phyloP scores from a whole-genome alignment of 331 rosid species.

The Malus hybrid region DNA sequence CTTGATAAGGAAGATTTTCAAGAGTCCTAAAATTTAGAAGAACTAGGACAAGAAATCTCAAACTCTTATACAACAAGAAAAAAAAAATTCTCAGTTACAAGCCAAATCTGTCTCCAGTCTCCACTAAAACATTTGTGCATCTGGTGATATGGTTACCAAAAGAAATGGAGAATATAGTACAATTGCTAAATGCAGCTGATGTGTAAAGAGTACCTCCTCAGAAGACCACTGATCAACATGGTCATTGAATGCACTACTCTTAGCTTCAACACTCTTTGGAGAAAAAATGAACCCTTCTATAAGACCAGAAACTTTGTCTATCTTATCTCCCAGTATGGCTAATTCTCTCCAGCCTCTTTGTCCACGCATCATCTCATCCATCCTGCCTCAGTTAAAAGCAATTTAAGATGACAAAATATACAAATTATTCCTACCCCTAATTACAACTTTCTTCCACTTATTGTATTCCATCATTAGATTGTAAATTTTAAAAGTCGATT shows the following conservation, averaged over 20 bases:
- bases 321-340: constrained; percentile 79
- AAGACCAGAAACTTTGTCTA: constrained; percentile 72
- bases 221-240: constrained; percentile 58
- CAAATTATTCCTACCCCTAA: not conserved
- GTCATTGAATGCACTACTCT: constrained; percentile 42
- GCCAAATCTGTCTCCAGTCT: not conserved
- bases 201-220: constrained; percentile 73
- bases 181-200: not conserved
- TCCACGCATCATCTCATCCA: constrained; percentile 98
- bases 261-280: constrained; percentile 50
- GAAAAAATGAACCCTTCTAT: constrained; percentile 81
- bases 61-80: not conserved
- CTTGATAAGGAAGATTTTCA: not conserved
- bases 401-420: constrained; percentile 5
- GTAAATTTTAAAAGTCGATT: not conserved
- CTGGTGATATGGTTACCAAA: not conserved
- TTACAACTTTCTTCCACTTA: not conserved
- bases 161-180: constrained; percentile 15
- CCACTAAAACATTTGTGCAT: constrained; percentile 12
- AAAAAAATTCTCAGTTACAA: not conserved
- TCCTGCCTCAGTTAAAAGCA: constrained; percentile 44
- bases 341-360: constrained; percentile 98
- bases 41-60: not conserved
- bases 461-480: not conserved
- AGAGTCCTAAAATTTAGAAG: not conserved